Base-by-base conservation (phyloP, 2,329 filamentous ascomycete genomes). In the Pyrenophora graminea region DNA sequence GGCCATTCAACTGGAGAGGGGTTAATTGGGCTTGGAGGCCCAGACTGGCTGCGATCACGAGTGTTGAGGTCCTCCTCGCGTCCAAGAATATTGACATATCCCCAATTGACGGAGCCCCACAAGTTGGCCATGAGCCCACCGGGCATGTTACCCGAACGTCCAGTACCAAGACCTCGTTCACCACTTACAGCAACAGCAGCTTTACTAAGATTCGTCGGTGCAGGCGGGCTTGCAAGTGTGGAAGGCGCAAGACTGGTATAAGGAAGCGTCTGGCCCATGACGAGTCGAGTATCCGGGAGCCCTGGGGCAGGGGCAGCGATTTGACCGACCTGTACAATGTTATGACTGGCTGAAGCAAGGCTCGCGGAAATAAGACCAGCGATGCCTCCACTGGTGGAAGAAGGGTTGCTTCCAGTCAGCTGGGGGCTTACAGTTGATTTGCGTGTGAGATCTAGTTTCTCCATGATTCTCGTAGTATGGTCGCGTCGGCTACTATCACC, bases 31-130 rank as follows among this genome's bases (percentile, higher is more conserved):
- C 70, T 76, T 30, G 72, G 67, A 31, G 73, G 68, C 32, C 64
- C 65, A 30, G 71, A 72, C 8, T 62, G 52, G 37, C 62, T 69
- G 18, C 65, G 62, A 21, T 73, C 67, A 8, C 61, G 63, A 13
- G 45, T 53, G 3, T 46, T 40, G 6, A 73, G 74, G 23, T 77
- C 62, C n/a, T 82, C 80, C 39, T 83, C 81, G 17, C 78, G 75
- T 60, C 82, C 82, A 31, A 88, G 70, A 30, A 81, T 79, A 59
- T 88, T 87, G 51, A 88, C 75, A 57, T 84, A 83, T 12, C 84
- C 84, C 90, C 91, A 96, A 39, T 91, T 87, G 49, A 85, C 88
- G 65, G 87, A 95, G 42, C 93, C 93, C 93, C 93, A 97, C 48
- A 95, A 83, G 69, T 97, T 97, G 27, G 92, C 92, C 78, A 96